Percentiles rank a stretch among this genome's conserved stretches.
Conservation (phyloP, 306 rosid species). For the Cucumis sativus region DNA sequence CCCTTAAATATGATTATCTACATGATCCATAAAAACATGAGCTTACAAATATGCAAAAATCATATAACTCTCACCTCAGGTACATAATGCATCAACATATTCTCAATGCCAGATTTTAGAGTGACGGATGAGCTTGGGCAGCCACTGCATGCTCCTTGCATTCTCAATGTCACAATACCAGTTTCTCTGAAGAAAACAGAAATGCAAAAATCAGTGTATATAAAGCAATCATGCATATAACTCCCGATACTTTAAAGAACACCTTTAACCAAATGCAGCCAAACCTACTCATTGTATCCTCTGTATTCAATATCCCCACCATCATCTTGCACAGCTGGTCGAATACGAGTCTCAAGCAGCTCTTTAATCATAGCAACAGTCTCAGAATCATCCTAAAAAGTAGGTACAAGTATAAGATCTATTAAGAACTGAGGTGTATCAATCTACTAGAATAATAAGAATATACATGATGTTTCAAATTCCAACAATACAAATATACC, state of each 20-base stretch:
- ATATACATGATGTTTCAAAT: background rate
- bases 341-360: constrained; percentile 81
- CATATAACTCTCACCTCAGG: constrained; percentile 60
- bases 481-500: background rate
- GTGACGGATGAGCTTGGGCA: constrained; percentile 99
- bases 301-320: constrained; percentile 92
- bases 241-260: background rate
- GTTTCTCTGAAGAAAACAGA: constrained; percentile 43
- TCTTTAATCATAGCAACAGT: constrained; percentile 95
- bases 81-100: constrained; percentile 97
- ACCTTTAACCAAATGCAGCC: background rate
- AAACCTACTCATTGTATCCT: constrained; percentile 57
- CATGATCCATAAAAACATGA: background rate
- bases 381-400: constrained; percentile 86
- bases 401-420: background rate
- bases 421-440: background rate
- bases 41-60: background rate
- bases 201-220: background rate
- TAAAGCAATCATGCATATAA: background rate
- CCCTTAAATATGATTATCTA: too few species aligned
- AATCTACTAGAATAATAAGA: background rate
- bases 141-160: constrained; percentile 99
- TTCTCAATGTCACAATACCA: constrained; percentile 67
- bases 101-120: constrained; percentile 94
- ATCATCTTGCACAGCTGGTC: constrained; percentile 96